Evolutionary conservation across 768 basidiomycete species (phyloP).

Genomic region (Boletus speciosus): DNA sequence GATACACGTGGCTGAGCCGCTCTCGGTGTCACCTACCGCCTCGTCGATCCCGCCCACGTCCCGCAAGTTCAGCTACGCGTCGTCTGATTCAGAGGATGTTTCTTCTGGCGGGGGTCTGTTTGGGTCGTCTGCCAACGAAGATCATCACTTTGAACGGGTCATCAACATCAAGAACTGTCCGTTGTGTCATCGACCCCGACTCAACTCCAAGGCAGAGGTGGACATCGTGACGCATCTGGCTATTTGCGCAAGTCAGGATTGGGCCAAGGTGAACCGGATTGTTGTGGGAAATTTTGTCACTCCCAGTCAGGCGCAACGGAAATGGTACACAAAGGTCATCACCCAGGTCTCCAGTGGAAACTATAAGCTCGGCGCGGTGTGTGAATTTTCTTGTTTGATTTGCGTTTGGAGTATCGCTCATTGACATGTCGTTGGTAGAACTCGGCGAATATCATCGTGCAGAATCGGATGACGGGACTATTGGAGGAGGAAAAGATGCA

Average conservation of each 20-base stretch:
- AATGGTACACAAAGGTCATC: constrained; percentile 93
- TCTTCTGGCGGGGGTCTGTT: constrained; percentile 14
- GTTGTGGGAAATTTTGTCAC: constrained; percentile 95
- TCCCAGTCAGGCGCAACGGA: constrained; percentile 90
- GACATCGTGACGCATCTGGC: constrained; percentile 98
- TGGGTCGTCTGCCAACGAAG: constrained; percentile 16
- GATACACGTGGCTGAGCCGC: constrained; percentile 29
- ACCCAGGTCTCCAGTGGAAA: constrained; percentile 82
- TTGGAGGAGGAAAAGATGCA: constrained; percentile 99
- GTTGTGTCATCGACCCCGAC: constrained; percentile 82
- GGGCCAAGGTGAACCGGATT: constrained; percentile 84
- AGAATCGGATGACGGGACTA: constrained; percentile 88
- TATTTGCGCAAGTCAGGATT: constrained; percentile 91
- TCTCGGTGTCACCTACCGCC: constrained; percentile 12
- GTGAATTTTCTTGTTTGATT: constrained; percentile 18
- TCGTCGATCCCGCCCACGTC: constrained; percentile 9
- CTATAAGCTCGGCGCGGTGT: constrained; percentile 85
- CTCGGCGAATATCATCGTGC: constrained; percentile 97
- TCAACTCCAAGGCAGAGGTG: constrained; percentile 84
- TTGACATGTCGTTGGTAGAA: constrained; percentile 49
- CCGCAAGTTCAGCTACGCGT: constrained; percentile 38
- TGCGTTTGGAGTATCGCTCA: background rate
- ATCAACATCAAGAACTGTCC: constrained; percentile 97
- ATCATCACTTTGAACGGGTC: constrained; percentile 67
- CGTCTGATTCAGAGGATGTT: constrained; percentile 45